Base-by-base conservation (phyloP, 495 filamentous ascomycete genomes). In the Xylaria bambusicola region DNA sequence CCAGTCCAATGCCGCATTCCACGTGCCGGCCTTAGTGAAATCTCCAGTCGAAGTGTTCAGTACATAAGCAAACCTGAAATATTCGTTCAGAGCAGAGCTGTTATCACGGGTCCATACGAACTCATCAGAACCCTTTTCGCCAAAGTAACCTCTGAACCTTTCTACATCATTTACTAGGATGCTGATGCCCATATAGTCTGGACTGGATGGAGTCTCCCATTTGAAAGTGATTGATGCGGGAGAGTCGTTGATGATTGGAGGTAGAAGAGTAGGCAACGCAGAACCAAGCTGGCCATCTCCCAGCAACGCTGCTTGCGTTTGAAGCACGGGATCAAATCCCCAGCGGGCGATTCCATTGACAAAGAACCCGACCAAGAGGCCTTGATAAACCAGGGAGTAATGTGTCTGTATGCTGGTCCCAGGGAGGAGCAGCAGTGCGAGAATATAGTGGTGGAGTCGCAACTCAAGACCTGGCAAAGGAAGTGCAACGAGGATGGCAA, bases 131-230 rank as follows among this genome's bases (percentile, higher is more conserved):
- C 60, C 70, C 53, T 84, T 82, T 61, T 79, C 75, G 13, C 68
- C 62, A 44, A 70, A 80, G 64, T 76, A 92, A 6, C 81, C 82
- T 9, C 86, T 74, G 72, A 84, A 93, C 57, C 93, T 77, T 71
- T 98, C 94, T 0, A 98, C 94, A 61, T 98, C 94, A 67, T 98
- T 97, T 23, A 98, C 88, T 0, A 98, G 74, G 17, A 97, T 84
- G 59, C 90, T 93, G 17, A 98, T 79, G 0, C 93, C 94, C 66
- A 96, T 83, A 52, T 76, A 93, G 80, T 27, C 83, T 77, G 77
- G 83, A 75, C 73, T 88, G 77, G 78, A 77, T 13, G 76, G 64
- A 6, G 78, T 61, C 23, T 80, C 75, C 61, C 79, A 81, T 9
- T 82, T 75, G 26, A 82, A 82, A 3, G 87, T 86, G 13, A 84